Conservation (phyloP, 371 early-diverging fungal genomes). For the Lichtheimia ramosa region DNA sequence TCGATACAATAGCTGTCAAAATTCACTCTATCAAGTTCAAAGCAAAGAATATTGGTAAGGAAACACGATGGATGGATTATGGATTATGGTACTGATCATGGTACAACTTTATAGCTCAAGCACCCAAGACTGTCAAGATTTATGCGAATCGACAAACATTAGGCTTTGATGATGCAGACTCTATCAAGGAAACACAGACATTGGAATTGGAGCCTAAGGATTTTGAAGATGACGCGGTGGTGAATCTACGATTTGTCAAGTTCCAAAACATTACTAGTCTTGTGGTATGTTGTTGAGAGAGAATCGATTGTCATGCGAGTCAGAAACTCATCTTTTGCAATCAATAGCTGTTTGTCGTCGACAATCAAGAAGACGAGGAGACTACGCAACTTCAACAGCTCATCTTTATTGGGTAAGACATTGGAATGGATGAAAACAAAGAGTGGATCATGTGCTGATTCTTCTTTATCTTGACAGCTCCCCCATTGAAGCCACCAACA, state of each 20-base stretch:
- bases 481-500: conserved; percentile 42
- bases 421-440: not conserved
- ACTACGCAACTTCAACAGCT: conserved; percentile 79
- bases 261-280: conserved; percentile 84
- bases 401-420: conserved; percentile 71
- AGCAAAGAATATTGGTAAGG: conserved; percentile 55
- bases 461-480: not conserved
- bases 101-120: conserved; percentile 57
- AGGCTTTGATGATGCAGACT: conserved; percentile 88
- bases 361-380: conserved; percentile 84
- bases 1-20: conserved; percentile 61
- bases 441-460: not conserved
- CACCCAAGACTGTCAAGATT: conserved; percentile 85
- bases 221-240: conserved; percentile 66
- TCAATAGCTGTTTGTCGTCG: conserved; percentile 69
- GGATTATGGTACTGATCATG: not conserved
- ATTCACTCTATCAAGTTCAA: conserved; percentile 85
- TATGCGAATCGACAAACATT: conserved; percentile 80
- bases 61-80: not conserved
- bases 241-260: conserved; percentile 85
- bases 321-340: not conserved
- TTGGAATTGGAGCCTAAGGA: conserved; percentile 68
- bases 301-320: not conserved
- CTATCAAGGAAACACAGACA: conserved; percentile 71
- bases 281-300: conserved; percentile 35